These are phyloP conservation scores for Ophiocordyceps australis DNA, from an alignment of 2,329 filamentous ascomycete genomes.

Conservation along the genomic window DNA sequence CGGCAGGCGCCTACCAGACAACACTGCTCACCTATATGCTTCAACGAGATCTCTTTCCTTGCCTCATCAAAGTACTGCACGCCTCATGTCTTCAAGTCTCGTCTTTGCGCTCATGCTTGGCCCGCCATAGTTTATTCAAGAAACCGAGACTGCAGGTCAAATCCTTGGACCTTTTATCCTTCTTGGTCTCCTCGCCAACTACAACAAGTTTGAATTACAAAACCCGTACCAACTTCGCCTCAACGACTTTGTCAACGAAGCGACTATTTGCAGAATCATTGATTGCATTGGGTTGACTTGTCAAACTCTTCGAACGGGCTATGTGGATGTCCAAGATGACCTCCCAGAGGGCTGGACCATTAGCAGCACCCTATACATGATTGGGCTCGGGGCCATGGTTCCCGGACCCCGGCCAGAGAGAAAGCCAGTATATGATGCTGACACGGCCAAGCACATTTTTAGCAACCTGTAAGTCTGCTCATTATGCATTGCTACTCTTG, in stretches of 20 bases:
- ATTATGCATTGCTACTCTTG: no score
- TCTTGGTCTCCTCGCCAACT: conserved; percentile 78
- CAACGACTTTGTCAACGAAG: conserved; percentile 89
- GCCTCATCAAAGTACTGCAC: conserved; percentile 65
- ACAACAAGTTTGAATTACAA: conserved; percentile 98
- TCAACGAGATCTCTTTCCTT: conserved; percentile 82
- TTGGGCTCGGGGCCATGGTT: conserved; percentile 64
- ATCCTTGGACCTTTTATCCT: conserved; percentile 64
- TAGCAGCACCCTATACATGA: conserved; percentile 61
- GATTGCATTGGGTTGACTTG: conserved; percentile 59
- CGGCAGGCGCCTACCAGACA: conserved; percentile 89
- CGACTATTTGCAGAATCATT: conserved; percentile 68
- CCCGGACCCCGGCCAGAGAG: conserved; percentile 47
- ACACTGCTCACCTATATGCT: conserved; percentile 89
- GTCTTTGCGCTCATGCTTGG: conserved; percentile 1
- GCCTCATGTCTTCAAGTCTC: no score
- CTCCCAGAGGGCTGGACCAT: conserved; percentile 79
- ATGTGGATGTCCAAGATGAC: conserved; percentile 78
- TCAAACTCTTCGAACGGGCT: conserved; percentile 48
- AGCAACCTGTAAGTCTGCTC: conserved; percentile 45
- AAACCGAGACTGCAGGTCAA: conserved; percentile 45
- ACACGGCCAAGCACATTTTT: conserved; percentile 71
- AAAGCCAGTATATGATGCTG: conserved; percentile 44
- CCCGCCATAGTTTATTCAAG: conserved; percentile 62
- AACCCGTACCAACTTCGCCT: conserved; percentile 88